A percentile compares a stretch with the other conserved stretches of the same genome.
These are phyloP conservation scores for Diddensiella transvaalensis DNA, from an alignment of 805 yeast species.

Conservation along the genomic window DNA sequence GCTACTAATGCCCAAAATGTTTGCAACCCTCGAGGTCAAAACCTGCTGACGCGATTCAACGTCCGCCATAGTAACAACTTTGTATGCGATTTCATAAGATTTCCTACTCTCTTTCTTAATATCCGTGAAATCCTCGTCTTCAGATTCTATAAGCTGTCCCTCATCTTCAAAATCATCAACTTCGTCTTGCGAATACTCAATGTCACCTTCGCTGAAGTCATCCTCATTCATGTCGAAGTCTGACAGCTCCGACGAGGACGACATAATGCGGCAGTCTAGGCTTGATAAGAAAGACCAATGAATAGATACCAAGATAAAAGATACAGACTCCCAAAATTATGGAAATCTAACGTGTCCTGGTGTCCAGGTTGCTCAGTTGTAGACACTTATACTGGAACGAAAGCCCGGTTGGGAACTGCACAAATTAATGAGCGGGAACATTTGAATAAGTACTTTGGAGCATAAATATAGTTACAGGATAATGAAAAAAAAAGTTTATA, in stretches of 20 bases:
- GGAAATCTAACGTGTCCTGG: no score
- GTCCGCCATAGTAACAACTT: conserved; percentile 22
- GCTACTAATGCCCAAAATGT: conserved; percentile 37
- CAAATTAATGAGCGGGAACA: no score
- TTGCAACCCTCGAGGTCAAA: conserved; percentile 36
- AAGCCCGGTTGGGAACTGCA: no score
- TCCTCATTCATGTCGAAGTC: conserved; percentile 20
- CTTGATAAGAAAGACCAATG: neutral
- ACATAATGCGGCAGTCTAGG: neutral
- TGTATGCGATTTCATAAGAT: conserved; percentile 26
- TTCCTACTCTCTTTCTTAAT: conserved; percentile 12
- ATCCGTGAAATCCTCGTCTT: conserved; percentile 22
- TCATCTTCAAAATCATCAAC: conserved; percentile 23
- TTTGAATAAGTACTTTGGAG: no score
- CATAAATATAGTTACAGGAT: no score
- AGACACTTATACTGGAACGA: no score
- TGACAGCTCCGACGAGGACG: conserved; percentile 4
- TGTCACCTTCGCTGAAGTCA: conserved; percentile 11
- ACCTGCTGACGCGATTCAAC: conserved; percentile 31
- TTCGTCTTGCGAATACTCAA: conserved; percentile 18
- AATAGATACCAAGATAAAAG: no score
- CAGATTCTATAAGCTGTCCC: conserved; percentile 10
- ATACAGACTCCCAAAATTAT: no score
- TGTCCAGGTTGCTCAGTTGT: no score
- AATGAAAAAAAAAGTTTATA: no score